Base-by-base conservation (phyloP, 2,329 filamentous ascomycete species). In the Sporothrix mexicana region DNA sequence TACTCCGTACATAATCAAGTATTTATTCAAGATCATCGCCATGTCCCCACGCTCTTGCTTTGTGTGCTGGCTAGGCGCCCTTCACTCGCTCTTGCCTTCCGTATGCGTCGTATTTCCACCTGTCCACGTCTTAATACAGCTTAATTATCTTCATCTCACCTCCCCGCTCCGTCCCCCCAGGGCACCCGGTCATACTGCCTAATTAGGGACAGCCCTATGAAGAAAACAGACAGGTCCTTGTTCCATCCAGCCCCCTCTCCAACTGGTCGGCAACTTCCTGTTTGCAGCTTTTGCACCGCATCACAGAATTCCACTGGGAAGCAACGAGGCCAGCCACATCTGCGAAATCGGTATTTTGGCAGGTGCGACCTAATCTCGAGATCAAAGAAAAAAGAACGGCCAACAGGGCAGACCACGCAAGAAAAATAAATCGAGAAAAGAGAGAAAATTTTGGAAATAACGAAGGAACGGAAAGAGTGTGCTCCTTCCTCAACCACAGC, bases 131-230 rank as follows among this genome's bases (percentile, higher is more conserved):
- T 47, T 66, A 17, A 25, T 49, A 49, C 43, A 66, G 43, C 43
- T 47, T 49, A 20, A 66, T 17, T 47, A 66, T 51, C 41, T 20
- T 25, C 15, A 49, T 51, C 13, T 53, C n/a, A 13, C 8, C 10
- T 2, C 2, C 12, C 64, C 45, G 45, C 64, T 68, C 45, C 64
- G 36, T 67, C 12, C 20, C 62, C n/a, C 10, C 20, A 36, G 30
- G 68, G 51, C 23, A 23, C 13, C 15, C 30, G 68, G 68, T 30
- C 51, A 10, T 47, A 43, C 68, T 70, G 49, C 51, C 68, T 59
- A 57, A 57, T 47, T 43, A 17, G 68, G 68, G 30, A 57, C 68
- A 69, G 67, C 67, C 67, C 49, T 69, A 69, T 36, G 30, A 69
- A 66, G 17, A 49, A 10, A 23, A 20, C 36, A 12, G 30, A 25